Base-by-base conservation (phyloP, 2,329 filamentous ascomycete genomes). In the Parascedosporium putredinis region DNA sequence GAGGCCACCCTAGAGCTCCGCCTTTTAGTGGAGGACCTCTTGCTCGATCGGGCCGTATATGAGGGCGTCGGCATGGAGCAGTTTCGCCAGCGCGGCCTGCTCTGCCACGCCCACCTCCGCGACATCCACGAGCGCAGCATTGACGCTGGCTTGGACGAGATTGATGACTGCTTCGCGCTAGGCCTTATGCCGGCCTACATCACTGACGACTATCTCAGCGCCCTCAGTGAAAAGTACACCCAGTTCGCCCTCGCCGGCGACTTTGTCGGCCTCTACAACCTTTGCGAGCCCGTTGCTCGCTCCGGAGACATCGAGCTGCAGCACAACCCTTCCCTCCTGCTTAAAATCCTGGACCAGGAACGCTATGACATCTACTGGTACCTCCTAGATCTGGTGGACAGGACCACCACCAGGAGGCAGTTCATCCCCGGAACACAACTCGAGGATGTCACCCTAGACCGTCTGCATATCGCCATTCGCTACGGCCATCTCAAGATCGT, bases 201-300 rank as follows among this genome's bases (percentile, higher is more conserved):
- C 9, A 49, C 49, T 4, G 51, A 54, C 1, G 48, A 55, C 2
- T 55, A 54, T 24, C 46, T 63, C 6, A 47, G 50, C 10, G 53
- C 46, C 1, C 51, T 63, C 23, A 59, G 56, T 27, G 23, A 36
- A 23, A 47, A 51, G 14, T 60, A 59, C 31, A 51, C 53, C 6
- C 52, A 58, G 16, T 50, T 60, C 16, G 58, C 59, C 2, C 57
- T 56, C n/a, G 42, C 52, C 9, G 60, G 60, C 3, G 52, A 58
- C 12, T 51, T 59, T n/a, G 48, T 54, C 10, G 55, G 52, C 7
- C 54, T 63, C 5, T 55, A 58, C 9, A 51, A 56, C 14, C 56
- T 60, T 12, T 62, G 58, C 45, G 60, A 62, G 44, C 61, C 61
- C 3, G 53, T 61, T 8, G 51, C 60, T 7, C 53, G 57, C 5